phyloP scores from a whole-genome alignment of 371 early-diverging fungal species.

The Mortierella sp. region DNA sequence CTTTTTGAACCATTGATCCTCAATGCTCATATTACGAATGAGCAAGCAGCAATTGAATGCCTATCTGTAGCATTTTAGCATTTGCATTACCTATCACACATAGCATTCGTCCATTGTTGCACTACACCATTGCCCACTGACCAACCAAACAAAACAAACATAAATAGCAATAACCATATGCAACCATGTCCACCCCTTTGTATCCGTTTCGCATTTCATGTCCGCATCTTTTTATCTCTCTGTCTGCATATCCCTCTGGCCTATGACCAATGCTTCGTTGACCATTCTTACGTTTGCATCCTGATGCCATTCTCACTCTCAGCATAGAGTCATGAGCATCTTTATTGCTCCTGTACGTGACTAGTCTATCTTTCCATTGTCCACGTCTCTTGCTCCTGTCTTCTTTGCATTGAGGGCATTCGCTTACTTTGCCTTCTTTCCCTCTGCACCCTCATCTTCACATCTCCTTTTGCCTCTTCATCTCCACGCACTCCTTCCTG shows the following conservation, averaged over 20 bases:
- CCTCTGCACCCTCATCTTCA: not conserved
- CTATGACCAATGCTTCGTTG: not conserved
- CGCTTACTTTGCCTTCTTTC: not conserved
- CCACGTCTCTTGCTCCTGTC: not conserved
- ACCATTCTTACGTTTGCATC: not conserved
- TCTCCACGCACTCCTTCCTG: too few species aligned
- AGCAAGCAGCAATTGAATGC: too few species aligned
- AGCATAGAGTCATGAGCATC: too few species aligned
- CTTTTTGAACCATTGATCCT: too few species aligned
- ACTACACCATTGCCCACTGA: not conserved
- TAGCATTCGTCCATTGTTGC: too few species aligned
- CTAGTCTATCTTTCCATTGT: not conserved
- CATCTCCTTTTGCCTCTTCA: not conserved
- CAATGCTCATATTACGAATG: too few species aligned
- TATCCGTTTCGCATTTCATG: not conserved
- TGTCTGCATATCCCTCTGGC: not conserved
- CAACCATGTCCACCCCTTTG: not conserved
- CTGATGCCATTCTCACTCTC: too few species aligned
- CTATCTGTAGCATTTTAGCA: too few species aligned
- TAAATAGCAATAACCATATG: not conserved
- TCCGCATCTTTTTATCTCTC: not conserved
- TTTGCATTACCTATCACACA: too few species aligned
- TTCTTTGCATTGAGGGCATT: not conserved
- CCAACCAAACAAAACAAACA: not conserved
- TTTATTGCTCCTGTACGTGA: too few species aligned